These are phyloP conservation scores for Sporothrix pseudoabietina DNA, from an alignment of 2,329 filamentous ascomycete genomes.

Conservation along the genomic window DNA sequence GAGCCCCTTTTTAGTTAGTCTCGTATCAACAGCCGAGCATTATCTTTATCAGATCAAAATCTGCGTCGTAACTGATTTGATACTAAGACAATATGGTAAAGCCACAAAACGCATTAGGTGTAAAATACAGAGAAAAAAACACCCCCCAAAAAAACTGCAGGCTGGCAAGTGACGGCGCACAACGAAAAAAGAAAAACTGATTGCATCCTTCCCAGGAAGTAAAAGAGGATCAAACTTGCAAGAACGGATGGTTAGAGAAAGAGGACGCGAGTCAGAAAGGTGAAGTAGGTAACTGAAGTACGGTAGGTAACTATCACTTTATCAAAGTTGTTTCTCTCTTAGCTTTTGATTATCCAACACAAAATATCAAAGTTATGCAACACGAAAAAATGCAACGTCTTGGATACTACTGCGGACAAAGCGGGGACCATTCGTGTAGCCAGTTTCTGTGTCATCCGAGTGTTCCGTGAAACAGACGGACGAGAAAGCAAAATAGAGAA, in stretches of 20 bases:
- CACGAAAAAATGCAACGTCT: neutral
- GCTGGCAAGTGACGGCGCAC: neutral
- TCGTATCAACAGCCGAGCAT: slow-evolving; percentile 1
- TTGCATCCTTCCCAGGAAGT: neutral
- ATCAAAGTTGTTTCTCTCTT: too few species aligned
- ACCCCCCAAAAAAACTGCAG: neutral
- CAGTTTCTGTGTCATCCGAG: neutral
- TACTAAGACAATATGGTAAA: neutral
- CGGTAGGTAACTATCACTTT: too few species aligned
- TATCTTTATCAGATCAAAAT: neutral
- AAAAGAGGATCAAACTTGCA: neutral
- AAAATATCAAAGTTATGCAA: neutral
- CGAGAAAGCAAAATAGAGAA: neutral
- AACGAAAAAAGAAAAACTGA: neutral
- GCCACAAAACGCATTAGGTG: neutral
- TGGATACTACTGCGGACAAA: neutral
- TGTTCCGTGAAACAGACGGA: neutral
- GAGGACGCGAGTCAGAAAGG: neutral
- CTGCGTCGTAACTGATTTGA: neutral
- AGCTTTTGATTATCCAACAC: too few species aligned
- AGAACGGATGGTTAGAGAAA: neutral
- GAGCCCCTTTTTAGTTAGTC: neutral
- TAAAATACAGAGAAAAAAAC: neutral
- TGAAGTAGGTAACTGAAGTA: too few species aligned
- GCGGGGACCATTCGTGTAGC: neutral